A percentile compares a stretch with the other conserved stretches of the same genome.
Conservation (phyloP, 805 yeast genomes). For the Saccharomycopsis microspora region DNA sequence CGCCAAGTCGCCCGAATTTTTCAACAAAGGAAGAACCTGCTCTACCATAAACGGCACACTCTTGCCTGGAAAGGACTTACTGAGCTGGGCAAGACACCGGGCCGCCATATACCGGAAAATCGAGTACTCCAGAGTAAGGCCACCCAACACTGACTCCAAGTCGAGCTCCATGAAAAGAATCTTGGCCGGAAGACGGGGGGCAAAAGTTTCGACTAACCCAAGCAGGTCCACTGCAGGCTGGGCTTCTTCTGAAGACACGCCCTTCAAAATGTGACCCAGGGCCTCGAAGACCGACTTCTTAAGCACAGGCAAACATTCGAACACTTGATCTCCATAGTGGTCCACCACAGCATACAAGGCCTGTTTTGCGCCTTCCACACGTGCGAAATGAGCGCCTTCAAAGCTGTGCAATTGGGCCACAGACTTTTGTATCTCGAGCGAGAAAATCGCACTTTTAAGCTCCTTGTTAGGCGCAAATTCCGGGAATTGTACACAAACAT, state of each 20-base stretch:
- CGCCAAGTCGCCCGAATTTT: slow-evolving; percentile 55
- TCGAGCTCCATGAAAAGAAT: slow-evolving; percentile 36
- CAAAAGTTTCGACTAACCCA: slow-evolving; percentile 67
- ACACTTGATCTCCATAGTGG: slow-evolving; percentile 41
- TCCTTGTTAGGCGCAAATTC: slow-evolving; percentile 63
- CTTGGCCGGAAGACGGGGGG: slow-evolving; percentile 43
- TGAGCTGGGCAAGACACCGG: slow-evolving; percentile 73
- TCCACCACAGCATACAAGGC: slow-evolving; percentile 52
- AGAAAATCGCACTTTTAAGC: slow-evolving; percentile 7
- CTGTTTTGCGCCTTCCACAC: slow-evolving; percentile 66
- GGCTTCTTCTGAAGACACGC: slow-evolving; percentile 30
- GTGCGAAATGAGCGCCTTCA: slow-evolving; percentile 30
- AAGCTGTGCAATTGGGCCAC: slow-evolving; percentile 11
- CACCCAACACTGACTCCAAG: slow-evolving; percentile 38
- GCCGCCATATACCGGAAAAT: slow-evolving; percentile 88
- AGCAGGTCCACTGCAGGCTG: slow-evolving; percentile 79
- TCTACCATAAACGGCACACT: slow-evolving; percentile 77
- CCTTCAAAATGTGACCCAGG: slow-evolving; percentile 26
- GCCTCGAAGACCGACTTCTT: slow-evolving; percentile 57
- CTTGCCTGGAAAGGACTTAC: slow-evolving; percentile 53
- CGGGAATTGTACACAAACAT: slow-evolving; percentile 93
- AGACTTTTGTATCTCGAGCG: slow-evolving; percentile 15
- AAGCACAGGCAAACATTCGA: slow-evolving; percentile 56
- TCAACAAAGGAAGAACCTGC: slow-evolving; percentile 65
- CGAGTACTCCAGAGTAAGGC: slow-evolving; percentile 58